Evolutionary conservation across 2,329 filamentous ascomycete genomes (phyloP).

Genomic region (Celoporthe dispersa): DNA sequence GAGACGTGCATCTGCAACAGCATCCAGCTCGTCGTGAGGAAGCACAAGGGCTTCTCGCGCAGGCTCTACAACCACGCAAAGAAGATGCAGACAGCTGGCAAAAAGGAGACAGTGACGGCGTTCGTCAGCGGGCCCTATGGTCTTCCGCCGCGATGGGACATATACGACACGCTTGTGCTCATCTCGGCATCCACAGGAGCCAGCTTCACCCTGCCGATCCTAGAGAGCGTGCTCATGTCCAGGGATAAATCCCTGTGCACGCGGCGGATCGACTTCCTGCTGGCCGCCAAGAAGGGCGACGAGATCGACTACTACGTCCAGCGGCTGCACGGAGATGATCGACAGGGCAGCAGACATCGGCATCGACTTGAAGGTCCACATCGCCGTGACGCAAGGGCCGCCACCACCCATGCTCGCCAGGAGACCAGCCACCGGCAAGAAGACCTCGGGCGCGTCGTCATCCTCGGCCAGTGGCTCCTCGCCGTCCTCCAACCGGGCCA

Average conservation of each 20-base stretch:
- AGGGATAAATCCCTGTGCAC: conserved; percentile 49
- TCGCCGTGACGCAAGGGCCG: conserved; percentile 54
- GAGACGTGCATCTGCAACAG: conserved; percentile 62
- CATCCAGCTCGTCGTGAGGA: conserved; percentile 61
- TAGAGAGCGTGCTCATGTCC: conserved; percentile 56
- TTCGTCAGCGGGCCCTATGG: conserved; percentile 64
- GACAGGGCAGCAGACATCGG: conserved; percentile 47
- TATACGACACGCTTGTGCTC: conserved; percentile 63
- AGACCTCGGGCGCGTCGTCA: conserved; percentile 29
- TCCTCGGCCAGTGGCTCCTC: conserved; percentile 42
- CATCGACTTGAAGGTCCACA: conserved; percentile 55
- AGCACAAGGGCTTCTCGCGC: conserved; percentile 61
- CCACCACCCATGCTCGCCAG: conserved; percentile 32
- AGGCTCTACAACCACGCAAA: conserved; percentile 53
- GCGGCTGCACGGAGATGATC: conserved; percentile 52
- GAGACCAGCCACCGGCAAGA: conserved; percentile 30
- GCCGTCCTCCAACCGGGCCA: conserved; percentile 47
- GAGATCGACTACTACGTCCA: conserved; percentile 61
- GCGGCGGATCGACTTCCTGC: conserved; percentile 56
- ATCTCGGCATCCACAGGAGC: conserved; percentile 67
- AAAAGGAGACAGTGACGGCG: conserved; percentile 43
- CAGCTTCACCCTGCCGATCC: conserved; percentile 63
- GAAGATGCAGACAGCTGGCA: conserved; percentile 39
- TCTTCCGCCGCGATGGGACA: conserved; percentile 57
- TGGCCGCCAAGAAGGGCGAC: conserved; percentile 55